phyloP scores from a whole-genome alignment of 2,329 filamentous ascomycete genomes.

The Pseudogymnoascus sp. region DNA sequence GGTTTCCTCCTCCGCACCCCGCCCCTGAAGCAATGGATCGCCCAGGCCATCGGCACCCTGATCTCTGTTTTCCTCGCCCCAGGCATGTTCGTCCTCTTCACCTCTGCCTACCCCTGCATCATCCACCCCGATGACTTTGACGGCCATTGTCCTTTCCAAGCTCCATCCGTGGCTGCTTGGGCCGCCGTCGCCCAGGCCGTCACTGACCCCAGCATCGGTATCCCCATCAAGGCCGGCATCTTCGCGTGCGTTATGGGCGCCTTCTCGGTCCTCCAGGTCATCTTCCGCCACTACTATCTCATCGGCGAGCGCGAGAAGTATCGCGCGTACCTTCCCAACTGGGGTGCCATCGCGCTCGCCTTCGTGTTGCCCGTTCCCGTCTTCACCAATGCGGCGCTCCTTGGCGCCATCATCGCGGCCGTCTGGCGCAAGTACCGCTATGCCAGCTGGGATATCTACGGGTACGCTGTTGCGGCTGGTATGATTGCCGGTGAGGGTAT shows the following conservation, averaged over 20 bases:
- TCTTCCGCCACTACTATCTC: conserved; percentile 49
- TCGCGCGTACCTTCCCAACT: conserved; percentile 51
- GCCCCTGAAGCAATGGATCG: conserved; percentile 59
- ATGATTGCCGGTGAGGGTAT: conserved; percentile 58
- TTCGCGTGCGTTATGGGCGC: conserved; percentile 50
- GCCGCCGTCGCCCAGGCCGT: conserved; percentile 57
- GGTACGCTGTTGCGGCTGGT: conserved; percentile 52
- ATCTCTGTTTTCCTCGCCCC: conserved; percentile 61
- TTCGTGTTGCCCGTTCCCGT: conserved; percentile 51
- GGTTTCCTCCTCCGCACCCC: conserved; percentile 61
- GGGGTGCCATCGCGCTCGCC: conserved; percentile 53
- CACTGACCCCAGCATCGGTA: conserved; percentile 48
- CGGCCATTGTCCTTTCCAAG: conserved; percentile 47
- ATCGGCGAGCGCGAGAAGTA: conserved; percentile 47
- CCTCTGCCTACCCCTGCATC: conserved; percentile 62
- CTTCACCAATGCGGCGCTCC: conserved; percentile 51
- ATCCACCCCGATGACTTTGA: conserved; percentile 39
- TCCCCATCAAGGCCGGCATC: conserved; percentile 48
- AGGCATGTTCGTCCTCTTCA: conserved; percentile 61
- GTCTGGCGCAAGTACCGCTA: conserved; percentile 49
- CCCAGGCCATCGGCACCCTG: conserved; percentile 55
- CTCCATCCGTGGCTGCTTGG: conserved; percentile 60
- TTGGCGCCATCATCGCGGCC: conserved; percentile 46
- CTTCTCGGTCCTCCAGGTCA: conserved; percentile 43
- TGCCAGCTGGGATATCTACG: conserved; percentile 48